Evolutionary conservation across 176 grass and related monocot genomes (phyloP).

Genomic region (Zoysia pacifica): DNA sequence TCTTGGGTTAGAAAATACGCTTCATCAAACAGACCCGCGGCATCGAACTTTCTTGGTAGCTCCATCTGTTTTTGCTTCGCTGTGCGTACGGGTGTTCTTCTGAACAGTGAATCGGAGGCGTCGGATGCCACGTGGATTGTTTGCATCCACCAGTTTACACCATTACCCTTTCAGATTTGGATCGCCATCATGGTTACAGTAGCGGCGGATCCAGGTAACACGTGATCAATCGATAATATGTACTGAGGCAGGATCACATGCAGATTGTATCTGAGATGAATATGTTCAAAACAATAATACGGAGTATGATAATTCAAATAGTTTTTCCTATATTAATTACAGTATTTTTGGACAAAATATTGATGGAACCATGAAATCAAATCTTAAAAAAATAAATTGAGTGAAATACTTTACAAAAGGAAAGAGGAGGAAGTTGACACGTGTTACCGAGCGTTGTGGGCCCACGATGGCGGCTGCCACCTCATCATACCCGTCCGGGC

Average conservation of each 20-base stretch:
- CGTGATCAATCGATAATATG: neutral
- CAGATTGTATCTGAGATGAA: neutral
- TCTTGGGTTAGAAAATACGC: neutral
- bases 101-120: neutral
- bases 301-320: too few relatives aligned
- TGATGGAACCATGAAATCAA: too few relatives aligned
- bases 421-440: neutral
- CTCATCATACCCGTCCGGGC: neutral
- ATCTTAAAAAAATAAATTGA: too few relatives aligned
- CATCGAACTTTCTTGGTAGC: neutral
- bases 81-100: neutral
- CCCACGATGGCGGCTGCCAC: constrained; percentile 26
- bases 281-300: neutral
- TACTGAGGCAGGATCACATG: neutral
- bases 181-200: neutral
- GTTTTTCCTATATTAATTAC: too few relatives aligned
- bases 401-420: neutral
- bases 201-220: neutral
- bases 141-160: neutral
- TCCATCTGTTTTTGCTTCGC: neutral
- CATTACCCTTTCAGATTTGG: neutral
- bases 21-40: neutral
- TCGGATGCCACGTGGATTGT: neutral
- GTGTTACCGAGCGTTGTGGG: neutral
- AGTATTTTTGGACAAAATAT: too few relatives aligned